Evolutionary conservation across 768 basidiomycete species (phyloP), one percentile per base, ranked within the genome.

Genomic region (Suillus fuscotomentosus): DNA sequence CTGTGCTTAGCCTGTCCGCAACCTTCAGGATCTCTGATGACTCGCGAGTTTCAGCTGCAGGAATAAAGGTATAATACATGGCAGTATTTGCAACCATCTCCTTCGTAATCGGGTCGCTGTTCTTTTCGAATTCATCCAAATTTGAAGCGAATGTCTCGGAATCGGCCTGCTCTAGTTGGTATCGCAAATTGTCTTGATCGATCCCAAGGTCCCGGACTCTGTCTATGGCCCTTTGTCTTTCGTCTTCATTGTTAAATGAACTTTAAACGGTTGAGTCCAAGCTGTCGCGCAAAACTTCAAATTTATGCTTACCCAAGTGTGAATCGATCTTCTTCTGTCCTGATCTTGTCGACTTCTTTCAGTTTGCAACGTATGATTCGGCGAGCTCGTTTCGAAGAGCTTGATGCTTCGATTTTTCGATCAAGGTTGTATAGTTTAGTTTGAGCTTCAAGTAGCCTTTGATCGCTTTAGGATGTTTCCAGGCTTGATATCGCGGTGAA

Each of bases 51-150:
- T 62, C 61, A 39, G 48, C 51, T 31, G 55, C 63, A 27, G 59
- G 63, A 41, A 64, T 60, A 39, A 64, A 60, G 11, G 63, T 64
- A 34, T 64, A 60, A 36, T 64, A 64, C 17, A 47, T 36, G 63
- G 63, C 63, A 3, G 63, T 48, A 36, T 24, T 42, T 57, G 57
- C 42, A 10, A 64, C 63, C 63, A 60, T 53, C 60, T 48, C 31
- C 6, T n/a, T 31, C 5, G 61, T 55, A 7, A 62, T 34, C 20
- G 51, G 61, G 4, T 62, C 41, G 41, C 14, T 24, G 6, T 62
- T 43, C 20, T 14, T 22, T 31, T 54, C 53, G 10, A 24, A 13
- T 13, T 55, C 61, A 5, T 13, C 51, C 61, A 39, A 34, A 20
- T 62, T 41, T 27, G 17, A 38, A 27, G 48, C 6, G 6, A 22